Conservation (phyloP, 371 early-diverging fungal genomes). For the Apophysomyces variabilis region DNA sequence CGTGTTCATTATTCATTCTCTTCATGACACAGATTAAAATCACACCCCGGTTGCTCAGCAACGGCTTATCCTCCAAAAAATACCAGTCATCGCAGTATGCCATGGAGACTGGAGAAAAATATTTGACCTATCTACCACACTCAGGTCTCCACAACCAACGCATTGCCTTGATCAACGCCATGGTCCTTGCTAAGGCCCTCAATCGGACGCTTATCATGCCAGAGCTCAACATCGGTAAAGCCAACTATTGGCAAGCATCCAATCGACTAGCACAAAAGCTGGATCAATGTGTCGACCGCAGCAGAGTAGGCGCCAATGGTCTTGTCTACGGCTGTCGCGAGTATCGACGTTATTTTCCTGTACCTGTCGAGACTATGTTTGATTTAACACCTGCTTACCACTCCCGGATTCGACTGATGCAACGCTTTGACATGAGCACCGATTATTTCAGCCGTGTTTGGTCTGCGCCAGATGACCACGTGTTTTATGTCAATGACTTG, state of each 20-base stretch:
- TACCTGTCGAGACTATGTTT: conserved; percentile 41
- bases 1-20: background rate
- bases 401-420: conserved; percentile 20
- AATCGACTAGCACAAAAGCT: conserved; percentile 16
- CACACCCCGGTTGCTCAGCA: conserved; percentile 3
- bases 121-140: conserved; percentile 38
- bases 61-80: background rate
- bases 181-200: conserved; percentile 36
- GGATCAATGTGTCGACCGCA: conserved; percentile 16
- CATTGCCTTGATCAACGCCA: conserved; percentile 34
- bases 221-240: conserved; percentile 34
- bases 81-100: background rate
- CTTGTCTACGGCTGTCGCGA: conserved; percentile 17
- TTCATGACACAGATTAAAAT: background rate
- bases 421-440: conserved; percentile 27
- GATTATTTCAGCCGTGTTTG: conserved; percentile 25
- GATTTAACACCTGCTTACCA: conserved; percentile 29
- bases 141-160: conserved; percentile 49
- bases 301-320: background rate
- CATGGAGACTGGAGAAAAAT: conserved; percentile 27
- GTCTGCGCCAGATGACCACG: conserved; percentile 13
- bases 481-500: conserved; percentile 27
- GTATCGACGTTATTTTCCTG: conserved; percentile 44
- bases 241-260: conserved; percentile 27
- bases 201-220: conserved; percentile 41